Evolutionary conservation across 1,139 yeast species (phyloP).

Genomic region (Pichia sp.): DNA sequence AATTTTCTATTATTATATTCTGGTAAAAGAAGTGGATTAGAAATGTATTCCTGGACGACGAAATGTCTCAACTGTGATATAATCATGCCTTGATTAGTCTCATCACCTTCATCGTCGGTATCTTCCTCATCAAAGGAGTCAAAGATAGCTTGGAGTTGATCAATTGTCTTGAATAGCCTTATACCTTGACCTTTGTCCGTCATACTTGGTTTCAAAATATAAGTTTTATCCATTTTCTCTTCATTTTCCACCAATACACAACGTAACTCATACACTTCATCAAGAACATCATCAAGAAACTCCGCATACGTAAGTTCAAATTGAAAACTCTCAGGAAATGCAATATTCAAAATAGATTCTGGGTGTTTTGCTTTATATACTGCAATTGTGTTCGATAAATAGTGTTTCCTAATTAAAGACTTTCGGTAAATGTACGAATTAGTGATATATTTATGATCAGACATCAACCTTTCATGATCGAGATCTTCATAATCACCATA

Average conservation of each 20-base stretch:
- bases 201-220: constrained; percentile 95
- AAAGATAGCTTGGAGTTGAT: constrained; percentile 74
- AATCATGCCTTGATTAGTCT: constrained; percentile 50
- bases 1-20: constrained; percentile 67
- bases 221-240: constrained; percentile 37
- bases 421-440: constrained; percentile 83
- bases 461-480: constrained; percentile 55
- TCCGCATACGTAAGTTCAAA: constrained; percentile 95
- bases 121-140: constrained; percentile 76
- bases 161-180: constrained; percentile 66
- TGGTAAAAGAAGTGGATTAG: constrained; percentile 56
- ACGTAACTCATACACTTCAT: constrained; percentile 82
- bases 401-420: constrained; percentile 85
- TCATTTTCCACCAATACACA: constrained; percentile 60
- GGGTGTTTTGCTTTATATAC: constrained; percentile 73
- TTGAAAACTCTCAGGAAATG: constrained; percentile 71
- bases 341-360: constrained; percentile 44
- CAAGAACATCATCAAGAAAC: constrained; percentile 85
- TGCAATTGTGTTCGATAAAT: constrained; percentile 70
- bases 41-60: constrained; percentile 73
- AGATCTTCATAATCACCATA: constrained; percentile 88
- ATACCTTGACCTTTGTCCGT: constrained; percentile 97
- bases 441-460: constrained; percentile 44
- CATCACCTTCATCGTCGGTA: constrained; percentile 40
- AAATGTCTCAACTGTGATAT: constrained; percentile 87